These are phyloP conservation scores for Uronychia setigera DNA, from an alignment of 73 alveolate species.

Conservation along the genomic window DNA sequence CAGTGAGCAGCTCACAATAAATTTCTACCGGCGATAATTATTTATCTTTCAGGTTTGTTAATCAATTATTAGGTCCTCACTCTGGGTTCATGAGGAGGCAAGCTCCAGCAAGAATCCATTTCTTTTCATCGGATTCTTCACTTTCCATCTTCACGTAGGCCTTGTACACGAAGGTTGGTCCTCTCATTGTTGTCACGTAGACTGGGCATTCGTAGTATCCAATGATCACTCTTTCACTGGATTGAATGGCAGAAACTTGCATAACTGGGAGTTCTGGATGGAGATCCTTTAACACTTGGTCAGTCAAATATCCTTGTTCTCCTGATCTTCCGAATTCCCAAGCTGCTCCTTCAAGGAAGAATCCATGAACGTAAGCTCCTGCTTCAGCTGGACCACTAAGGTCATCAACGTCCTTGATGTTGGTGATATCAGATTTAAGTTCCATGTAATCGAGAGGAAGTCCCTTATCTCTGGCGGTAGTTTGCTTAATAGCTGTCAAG, in stretches of 20 bases:
- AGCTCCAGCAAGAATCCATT: slow-evolving; percentile 99
- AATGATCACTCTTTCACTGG: slow-evolving; percentile 83
- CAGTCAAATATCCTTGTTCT: slow-evolving; percentile 98
- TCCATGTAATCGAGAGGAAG: slow-evolving; percentile 96
- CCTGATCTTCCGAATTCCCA: slow-evolving; percentile 99
- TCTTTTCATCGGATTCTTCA: slow-evolving; percentile 95
- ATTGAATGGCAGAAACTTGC: slow-evolving; percentile 94
- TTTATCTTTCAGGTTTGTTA: too few species aligned
- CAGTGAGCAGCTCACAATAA: too few species aligned
- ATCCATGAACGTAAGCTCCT: slow-evolving; percentile 99
- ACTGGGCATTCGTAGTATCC: slow-evolving; percentile 98
- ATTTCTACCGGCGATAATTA: too few species aligned
- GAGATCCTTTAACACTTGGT: slow-evolving; percentile 85
- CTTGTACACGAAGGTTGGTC: slow-evolving; percentile 95
- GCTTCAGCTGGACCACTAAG: slow-evolving; percentile 95
- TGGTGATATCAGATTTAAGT: slow-evolving; percentile 86
- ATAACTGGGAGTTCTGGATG: slow-evolving; percentile 98
- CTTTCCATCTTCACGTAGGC: slow-evolving; percentile 99
- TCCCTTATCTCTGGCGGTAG: slow-evolving; percentile 92
- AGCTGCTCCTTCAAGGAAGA: slow-evolving; percentile 99
- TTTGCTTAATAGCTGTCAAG: slow-evolving; percentile 96
- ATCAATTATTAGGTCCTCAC: slow-evolving; percentile 48
- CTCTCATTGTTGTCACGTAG: slow-evolving; percentile 98
- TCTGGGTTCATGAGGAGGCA: slow-evolving; percentile 96
- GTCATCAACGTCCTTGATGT: slow-evolving; percentile 92